A percentile compares a stretch with the other conserved stretches of the same genome.
These are phyloP conservation scores for Diplosphaera chodatii DNA, from an alignment of 139 green algal genomes.

Conservation along the genomic window DNA sequence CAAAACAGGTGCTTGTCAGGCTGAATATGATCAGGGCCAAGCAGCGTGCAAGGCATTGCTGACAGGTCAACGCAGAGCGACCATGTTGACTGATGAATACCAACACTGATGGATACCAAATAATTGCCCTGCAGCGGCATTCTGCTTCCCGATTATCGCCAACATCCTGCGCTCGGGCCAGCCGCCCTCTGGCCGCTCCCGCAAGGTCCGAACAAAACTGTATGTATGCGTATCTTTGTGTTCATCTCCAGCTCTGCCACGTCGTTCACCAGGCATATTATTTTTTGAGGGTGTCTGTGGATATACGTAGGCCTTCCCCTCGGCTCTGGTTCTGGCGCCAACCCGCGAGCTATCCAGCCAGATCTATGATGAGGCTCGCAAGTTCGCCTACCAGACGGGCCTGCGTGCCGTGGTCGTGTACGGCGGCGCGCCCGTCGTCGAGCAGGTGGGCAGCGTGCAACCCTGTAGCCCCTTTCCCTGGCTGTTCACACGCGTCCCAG, in stretches of 20 bases:
- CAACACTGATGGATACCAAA: too few species aligned
- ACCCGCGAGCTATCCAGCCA: conserved; percentile 90
- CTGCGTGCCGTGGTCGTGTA: conserved; percentile 91
- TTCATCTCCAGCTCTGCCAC: too few species aligned
- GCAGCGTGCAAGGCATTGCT: too few species aligned
- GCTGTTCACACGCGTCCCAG: too few species aligned
- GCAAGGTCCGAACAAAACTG: conserved; percentile 42
- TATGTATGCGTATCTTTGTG: too few species aligned
- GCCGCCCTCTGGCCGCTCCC: conserved; percentile 48
- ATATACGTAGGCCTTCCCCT: conserved; percentile 52
- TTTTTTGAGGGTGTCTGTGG: too few species aligned
- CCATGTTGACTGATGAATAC: too few species aligned
- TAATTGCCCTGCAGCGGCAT: conserved; percentile 81
- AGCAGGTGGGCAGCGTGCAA: conserved; percentile 53
- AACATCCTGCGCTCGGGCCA: conserved; percentile 60
- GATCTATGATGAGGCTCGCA: conserved; percentile 90
- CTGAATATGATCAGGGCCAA: too few species aligned
- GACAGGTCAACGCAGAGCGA: too few species aligned
- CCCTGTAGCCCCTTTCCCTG: too few species aligned
- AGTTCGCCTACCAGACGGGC: conserved; percentile 92
- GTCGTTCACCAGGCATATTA: too few species aligned
- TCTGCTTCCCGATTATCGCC: conserved; percentile 98
- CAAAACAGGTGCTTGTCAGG: conserved; percentile 65
- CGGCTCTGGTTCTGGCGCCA: conserved; percentile 84
- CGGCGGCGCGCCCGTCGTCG: conserved; percentile 85